phyloP scores from a whole-genome alignment of 2,329 filamentous ascomycete species.

The Pseudopithomyces maydicus region DNA sequence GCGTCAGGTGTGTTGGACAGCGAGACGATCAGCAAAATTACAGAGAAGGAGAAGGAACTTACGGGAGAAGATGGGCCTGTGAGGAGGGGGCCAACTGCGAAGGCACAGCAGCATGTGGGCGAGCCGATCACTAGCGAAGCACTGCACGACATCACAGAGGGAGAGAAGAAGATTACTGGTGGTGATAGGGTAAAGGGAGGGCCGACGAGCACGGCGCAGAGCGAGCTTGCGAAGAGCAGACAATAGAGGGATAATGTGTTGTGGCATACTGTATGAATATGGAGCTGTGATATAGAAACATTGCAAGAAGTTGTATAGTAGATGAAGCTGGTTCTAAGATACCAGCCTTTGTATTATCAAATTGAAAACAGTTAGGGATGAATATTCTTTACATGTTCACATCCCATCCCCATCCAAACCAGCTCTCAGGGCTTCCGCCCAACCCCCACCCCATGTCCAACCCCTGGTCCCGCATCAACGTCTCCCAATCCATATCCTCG shows the following conservation, averaged over 20 bases:
- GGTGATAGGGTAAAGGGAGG: slow-evolving; percentile 39
- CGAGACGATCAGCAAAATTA: slow-evolving; percentile 34
- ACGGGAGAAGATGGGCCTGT: slow-evolving; percentile 26
- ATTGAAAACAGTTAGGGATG: background rate
- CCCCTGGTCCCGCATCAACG: slow-evolving; percentile 10
- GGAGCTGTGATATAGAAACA: background rate
- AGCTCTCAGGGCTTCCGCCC: slow-evolving; percentile 13
- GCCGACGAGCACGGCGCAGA: slow-evolving; percentile 37
- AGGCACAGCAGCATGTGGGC: slow-evolving; percentile 35
- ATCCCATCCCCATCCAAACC: slow-evolving; percentile 15
- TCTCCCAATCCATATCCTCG: slow-evolving; percentile 12
- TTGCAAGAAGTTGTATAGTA: background rate
- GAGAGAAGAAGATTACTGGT: slow-evolving; percentile 40
- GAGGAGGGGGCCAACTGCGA: slow-evolving; percentile 31
- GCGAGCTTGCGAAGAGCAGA: slow-evolving; percentile 37
- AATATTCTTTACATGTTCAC: background rate
- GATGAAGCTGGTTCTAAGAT: background rate
- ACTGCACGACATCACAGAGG: slow-evolving; percentile 39
- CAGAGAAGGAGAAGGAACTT: slow-evolving; percentile 35
- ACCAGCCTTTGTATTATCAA: background rate
- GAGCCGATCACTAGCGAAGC: slow-evolving; percentile 35
- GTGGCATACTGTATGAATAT: background rate
- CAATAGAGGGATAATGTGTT: background rate
- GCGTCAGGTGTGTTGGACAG: slow-evolving; percentile 31
- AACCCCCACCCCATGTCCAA: slow-evolving; percentile 10